Evolutionary conservation across 768 basidiomycete genomes (phyloP), one percentile per base, ranked within the genome.

Genomic region (Lactarius deliciosus): DNA sequence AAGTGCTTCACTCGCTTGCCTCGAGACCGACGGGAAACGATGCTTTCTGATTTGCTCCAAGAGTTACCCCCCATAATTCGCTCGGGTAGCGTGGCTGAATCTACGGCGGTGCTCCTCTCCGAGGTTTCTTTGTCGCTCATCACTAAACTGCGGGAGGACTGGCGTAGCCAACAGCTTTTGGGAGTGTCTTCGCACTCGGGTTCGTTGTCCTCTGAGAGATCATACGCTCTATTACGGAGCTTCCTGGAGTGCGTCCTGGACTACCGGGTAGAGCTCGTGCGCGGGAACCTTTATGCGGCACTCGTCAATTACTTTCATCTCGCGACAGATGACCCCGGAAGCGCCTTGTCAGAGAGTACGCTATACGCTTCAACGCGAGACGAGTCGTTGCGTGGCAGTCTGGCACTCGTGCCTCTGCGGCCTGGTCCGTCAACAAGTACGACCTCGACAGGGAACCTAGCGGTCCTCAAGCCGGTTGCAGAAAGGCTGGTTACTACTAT

Each of bases 201-300:
- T 30, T 83, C 87, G 11, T 77, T 95, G 20, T 94, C 94, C 2
- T 85, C 87, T 0, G 95, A 97, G 71, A 82, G 93, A 41, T 78
- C 98, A 15, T 86, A 86, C 68, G 78, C 84, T 2, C 85, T 96
- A 54, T 81, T 98, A 13, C 86, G 88, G 54, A 85, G 81, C 69
- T 80, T 94, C 34, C 75, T 97, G 61, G 87, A 92, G 61, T 89
- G 88, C 57, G 83, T 95, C 63, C 73, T 89, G 64, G 87, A 90
- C 68, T 88, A 89, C 66, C 88, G 87, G 15, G 84, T 90, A 32
- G 94, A 96, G 73, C 81, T 92, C 60, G 90, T 95, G 20, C 89
- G 96, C 30, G 96, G 96, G 8, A 98, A 98, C 74, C 81, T 98
- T n/a, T 98, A 96, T 75, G 93, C 94, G 4, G 81, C 92, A 5